Percentiles rank a stretch among this genome's conserved stretches.
Evolutionary conservation across 306 rosid genomes (phyloP).

Genomic region (Begonia loranthoides): DNA sequence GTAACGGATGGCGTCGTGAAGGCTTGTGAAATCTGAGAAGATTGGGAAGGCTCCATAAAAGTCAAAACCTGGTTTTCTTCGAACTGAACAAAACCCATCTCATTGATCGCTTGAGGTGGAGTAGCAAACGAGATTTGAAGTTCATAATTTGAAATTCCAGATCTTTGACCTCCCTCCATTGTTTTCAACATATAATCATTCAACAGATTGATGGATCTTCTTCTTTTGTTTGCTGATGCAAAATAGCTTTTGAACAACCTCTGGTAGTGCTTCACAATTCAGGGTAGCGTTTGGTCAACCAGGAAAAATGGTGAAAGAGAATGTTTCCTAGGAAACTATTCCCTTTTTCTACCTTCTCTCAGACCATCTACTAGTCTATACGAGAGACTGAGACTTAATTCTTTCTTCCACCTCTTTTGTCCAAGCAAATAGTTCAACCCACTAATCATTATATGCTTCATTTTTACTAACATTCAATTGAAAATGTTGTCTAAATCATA

Average conservation of each 20-base stretch:
- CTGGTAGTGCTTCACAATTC: slow-evolving; percentile 8
- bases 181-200: background rate
- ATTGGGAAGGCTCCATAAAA: slow-evolving; percentile 55
- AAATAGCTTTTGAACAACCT: slow-evolving; percentile 1
- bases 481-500: no score
- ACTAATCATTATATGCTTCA: no score
- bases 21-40: slow-evolving; percentile 28
- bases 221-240: background rate
- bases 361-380: no score
- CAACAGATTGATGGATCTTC: background rate
- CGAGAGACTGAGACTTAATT: no score
- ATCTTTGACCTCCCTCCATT: slow-evolving; percentile 52
- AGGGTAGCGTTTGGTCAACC: slow-evolving; percentile 41
- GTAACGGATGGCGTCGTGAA: slow-evolving; percentile 6
- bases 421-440: no score
- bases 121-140: slow-evolving; percentile 57
- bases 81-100: slow-evolving; percentile 70
- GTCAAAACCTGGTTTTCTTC: slow-evolving; percentile 71
- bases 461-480: no score
- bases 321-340: slow-evolving; percentile 11
- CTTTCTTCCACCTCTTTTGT: no score
- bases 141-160: slow-evolving; percentile 42
- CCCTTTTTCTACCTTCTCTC: no score
- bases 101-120: slow-evolving; percentile 35
- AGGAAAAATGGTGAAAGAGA: slow-evolving; percentile 25